Base-by-base conservation (phyloP, 2,329 filamentous ascomycete genomes). In the Phoma sp. region DNA sequence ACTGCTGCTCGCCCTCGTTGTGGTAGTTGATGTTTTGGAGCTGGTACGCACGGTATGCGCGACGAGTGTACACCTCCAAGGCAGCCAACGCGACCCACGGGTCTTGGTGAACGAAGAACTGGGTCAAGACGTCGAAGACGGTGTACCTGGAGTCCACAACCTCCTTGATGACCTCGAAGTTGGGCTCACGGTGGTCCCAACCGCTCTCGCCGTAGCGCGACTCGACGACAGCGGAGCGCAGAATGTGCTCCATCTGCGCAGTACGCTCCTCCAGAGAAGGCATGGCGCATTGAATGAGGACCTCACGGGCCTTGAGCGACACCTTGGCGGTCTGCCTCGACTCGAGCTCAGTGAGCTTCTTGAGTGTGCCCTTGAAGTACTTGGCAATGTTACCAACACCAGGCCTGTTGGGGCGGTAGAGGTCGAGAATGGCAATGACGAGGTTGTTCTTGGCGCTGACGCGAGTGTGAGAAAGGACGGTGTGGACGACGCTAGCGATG, bases 101-200 rank as follows among this genome's bases (percentile, higher is more conserved):
- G 72, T 99, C 95, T 37, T 91, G 86, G 77, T 99, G 92, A 31
- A 88, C 90, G 73, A 99, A 99, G 86, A 99, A 99, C 54, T 92
- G 88, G 7, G 94, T 90, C 63, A 99, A 79, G 17, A 99, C 95
- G 73, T 99, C 95, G 67, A 97, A 96, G 62, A 99, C 95, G 37
- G 94, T 98, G 81, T 96, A 98, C 80, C 96, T 96, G 50, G 95
- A 98, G 77, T 99, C 95, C 47, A 99, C 92, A 29, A 99, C 93
- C 77, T 99, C 95, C 82, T 96, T 96, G 79, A 99, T 89, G 62
- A 96, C 83, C 21, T 96, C 90, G 49, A 96, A 81, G 77, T 89
- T 91, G 43, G 95, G 95, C 77, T 97, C 91, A 64, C 95, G 85
- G 80, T 99, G 95, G 62, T 97, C 94, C 90, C 91, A 96, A 46